Evolutionary conservation across 192 early-diverging fungal genomes (phyloP), one percentile per base, ranked within the genome.

Genomic region (Coemansia sp.): DNA sequence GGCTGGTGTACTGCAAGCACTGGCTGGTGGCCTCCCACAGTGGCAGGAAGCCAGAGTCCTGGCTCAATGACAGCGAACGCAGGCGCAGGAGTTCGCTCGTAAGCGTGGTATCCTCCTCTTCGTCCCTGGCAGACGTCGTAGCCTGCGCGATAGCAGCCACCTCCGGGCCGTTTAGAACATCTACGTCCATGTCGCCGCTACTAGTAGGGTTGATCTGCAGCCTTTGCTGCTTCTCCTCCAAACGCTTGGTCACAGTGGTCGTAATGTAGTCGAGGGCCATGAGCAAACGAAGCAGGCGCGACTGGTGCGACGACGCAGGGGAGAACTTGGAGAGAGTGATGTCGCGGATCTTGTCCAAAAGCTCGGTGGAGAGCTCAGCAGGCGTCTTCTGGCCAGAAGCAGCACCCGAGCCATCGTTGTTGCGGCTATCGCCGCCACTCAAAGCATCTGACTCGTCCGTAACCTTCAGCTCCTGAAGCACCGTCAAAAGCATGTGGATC

Each of bases 251-350:
- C 62, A 69, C 86, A 35, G 60, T 84, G 7, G 76, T 79, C 12
- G 76, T 76, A 12, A 79, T 76, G 67, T 94, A 99, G 75, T 99
- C 97, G 36, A 98, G 86, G 0, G 95, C 94, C 77, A 97, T 98
- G 61, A 99, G 87, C 26, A 99, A 88, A 23, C 97, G 91, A 49
- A 99, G 66, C 52, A 99, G 75, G 61, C 96, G 95, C 21, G 97
- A 90, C 77, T 99, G 97, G 63, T 89, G 84, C 8, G 95, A 91
- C n/a, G 92, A 89, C 8, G 94, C 82, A 6, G 89, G 88, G 21
- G 94, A 92, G 73, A 96, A 95, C 57, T 89, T 89, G 26, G 86
- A 84, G 20, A 97, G 78, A 15, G 88, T 89, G 12, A 88, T 84
- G 52, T 86, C 85, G 60, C 93, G 90, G 24, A 95, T 89, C 38